These are phyloP conservation scores for Scytalidium sp. DNA, from an alignment of 2,329 filamentous ascomycete species.

Conservation along the genomic window DNA sequence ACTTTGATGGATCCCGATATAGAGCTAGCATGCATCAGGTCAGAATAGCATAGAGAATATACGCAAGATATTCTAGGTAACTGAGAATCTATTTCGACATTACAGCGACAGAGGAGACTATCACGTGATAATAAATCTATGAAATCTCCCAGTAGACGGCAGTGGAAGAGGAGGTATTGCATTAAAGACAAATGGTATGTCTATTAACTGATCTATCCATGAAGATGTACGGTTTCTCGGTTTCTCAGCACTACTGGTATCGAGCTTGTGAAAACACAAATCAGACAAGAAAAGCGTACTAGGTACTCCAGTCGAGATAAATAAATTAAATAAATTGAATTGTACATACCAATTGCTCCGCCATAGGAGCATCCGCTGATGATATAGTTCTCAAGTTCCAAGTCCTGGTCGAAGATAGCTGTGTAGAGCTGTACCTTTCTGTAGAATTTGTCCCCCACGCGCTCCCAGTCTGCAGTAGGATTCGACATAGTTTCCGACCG, in stretches of 20 bases:
- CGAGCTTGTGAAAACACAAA: not conserved
- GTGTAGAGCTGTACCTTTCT: conserved; percentile 93
- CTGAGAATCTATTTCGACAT: not conserved
- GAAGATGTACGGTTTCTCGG: no score
- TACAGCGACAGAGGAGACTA: no score
- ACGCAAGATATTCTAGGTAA: conserved; percentile 1
- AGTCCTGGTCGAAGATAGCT: conserved; percentile 84
- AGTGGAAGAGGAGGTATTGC: no score
- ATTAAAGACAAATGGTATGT: no score
- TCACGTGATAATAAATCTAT: no score
- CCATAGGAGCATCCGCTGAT: conserved; percentile 90
- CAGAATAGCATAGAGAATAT: no score
- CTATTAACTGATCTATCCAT: no score
- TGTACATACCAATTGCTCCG: conserved; percentile 77
- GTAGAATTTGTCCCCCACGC: conserved; percentile 90
- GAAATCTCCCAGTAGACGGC: no score
- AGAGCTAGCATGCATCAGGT: no score
- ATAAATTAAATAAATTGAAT: not conserved
- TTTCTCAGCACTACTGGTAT: no score
- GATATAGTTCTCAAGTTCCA: conserved; percentile 93
- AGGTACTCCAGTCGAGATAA: no score
- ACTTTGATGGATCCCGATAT: conserved; percentile 83
- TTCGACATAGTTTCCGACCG: conserved; percentile 23
- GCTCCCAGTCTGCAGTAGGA: conserved; percentile 78
- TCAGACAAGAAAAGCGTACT: not conserved